Percentiles rank a stretch among this genome's conserved stretches.
These are phyloP conservation scores for Isoetes engelmannii DNA, from an alignment of 83 land plant genomes.

Conservation along the genomic window DNA sequence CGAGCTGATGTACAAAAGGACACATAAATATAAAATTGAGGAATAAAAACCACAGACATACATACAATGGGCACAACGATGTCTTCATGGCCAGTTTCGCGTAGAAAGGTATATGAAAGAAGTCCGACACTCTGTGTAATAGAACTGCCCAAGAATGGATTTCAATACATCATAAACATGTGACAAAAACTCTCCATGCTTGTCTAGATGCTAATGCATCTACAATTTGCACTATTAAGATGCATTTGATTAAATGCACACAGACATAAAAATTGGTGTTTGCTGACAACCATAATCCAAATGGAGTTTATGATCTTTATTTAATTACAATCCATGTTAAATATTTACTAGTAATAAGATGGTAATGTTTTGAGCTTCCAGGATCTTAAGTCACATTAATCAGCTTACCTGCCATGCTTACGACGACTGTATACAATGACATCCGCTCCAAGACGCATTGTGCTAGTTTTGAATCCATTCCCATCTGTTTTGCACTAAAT, in stretches of 20 bases:
- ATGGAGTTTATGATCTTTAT: too few relatives aligned
- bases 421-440: slow-evolving; percentile 56
- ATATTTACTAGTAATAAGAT: too few relatives aligned
- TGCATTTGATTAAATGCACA: too few relatives aligned
- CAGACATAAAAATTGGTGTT: too few relatives aligned
- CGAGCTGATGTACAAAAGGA: slow-evolving; percentile 47
- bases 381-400: not conserved
- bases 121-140: slow-evolving; percentile 66
- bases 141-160: slow-evolving; percentile 15
- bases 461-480: slow-evolving; percentile 91
- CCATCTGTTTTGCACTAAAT: too few relatives aligned
- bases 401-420: slow-evolving; percentile 2
- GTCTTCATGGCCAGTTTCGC: slow-evolving; percentile 49
- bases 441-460: slow-evolving; percentile 91
- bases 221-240: too few relatives aligned
- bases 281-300: too few relatives aligned
- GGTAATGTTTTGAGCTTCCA: not conserved
- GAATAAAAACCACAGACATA: too few relatives aligned
- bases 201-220: too few relatives aligned
- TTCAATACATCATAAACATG: too few relatives aligned
- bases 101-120: slow-evolving; percentile 71
- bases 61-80: slow-evolving; percentile 68
- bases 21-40: slow-evolving; percentile 5
- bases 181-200: too few relatives aligned
- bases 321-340: too few relatives aligned